phyloP scores from a whole-genome alignment of 768 basidiomycete genomes.

The Rickenella mellea region DNA sequence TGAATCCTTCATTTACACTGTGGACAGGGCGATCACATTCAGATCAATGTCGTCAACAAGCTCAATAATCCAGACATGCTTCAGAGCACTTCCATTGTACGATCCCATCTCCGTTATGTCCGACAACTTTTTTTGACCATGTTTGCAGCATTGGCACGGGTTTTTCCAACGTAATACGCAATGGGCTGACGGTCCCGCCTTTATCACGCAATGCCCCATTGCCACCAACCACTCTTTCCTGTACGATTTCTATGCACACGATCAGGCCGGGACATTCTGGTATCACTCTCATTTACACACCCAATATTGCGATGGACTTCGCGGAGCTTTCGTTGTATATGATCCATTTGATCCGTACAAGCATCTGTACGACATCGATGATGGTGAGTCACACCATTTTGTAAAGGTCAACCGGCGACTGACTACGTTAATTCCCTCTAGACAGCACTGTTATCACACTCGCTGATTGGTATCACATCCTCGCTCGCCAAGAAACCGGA shows the following conservation, averaged over 20 bases:
- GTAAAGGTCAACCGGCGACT: neutral
- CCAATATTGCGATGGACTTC: constrained; percentile 28
- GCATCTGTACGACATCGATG: constrained; percentile 28
- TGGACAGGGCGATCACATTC: too few species aligned
- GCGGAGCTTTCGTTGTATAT: constrained; percentile 28
- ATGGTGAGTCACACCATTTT: constrained; percentile 19
- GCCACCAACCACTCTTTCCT: constrained; percentile 28
- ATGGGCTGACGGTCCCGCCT: constrained; percentile 27
- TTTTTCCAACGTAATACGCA: constrained; percentile 23
- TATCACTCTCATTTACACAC: constrained; percentile 28
- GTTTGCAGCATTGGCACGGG: constrained; percentile 20
- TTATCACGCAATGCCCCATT: constrained; percentile 38
- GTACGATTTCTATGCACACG: constrained; percentile 26
- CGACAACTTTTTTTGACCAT: neutral
- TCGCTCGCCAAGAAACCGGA: neutral
- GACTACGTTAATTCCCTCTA: constrained; percentile 6
- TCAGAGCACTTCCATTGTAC: constrained; percentile 39
- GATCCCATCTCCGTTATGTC: constrained; percentile 7
- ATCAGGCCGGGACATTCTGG: constrained; percentile 21
- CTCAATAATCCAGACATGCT: constrained; percentile 38
- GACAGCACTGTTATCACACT: constrained; percentile 33
- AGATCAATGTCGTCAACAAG: constrained; percentile 35
- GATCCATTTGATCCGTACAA: constrained; percentile 19
- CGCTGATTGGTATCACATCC: constrained; percentile 31
- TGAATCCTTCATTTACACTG: too few species aligned